Evolutionary conservation across 306 rosid genomes (phyloP), one percentile per base, ranked within the genome.

Genomic region (Sphenostylis stenocarpa): DNA sequence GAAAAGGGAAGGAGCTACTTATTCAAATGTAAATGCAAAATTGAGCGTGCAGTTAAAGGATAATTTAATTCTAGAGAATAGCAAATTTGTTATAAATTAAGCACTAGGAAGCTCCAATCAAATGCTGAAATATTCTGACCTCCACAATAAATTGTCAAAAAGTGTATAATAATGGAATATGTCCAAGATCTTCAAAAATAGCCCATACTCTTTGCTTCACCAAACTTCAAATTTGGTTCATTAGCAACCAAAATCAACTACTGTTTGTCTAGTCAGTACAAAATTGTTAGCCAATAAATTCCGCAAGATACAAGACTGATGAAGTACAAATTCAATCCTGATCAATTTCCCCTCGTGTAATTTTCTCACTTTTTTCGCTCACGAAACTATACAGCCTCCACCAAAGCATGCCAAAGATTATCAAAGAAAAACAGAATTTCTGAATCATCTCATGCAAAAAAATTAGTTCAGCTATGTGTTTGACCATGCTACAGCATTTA

Each of bases 191-290:
- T 67, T 45, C n/a, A 29, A 26, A 31, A 44, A 11, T 21, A 44
- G 55, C 14, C 10, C 21, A 33, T 29, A 52, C 67, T 60, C 72
- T 55, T 66, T 20, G 67, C 66, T 44, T n/a, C 71, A 70, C 47
- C 57, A 52, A 49, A 63, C 20, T 47, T 70, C 75, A 56, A 43
- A 34, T 75, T 63, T 48, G 80, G 79, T 17, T 49, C 72, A 57
- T 24, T 4, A 48, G 71, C 76, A 55, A 69, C 61, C 62, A 65
- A 76, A 71, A 64, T 31, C 71, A 79, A 38, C 49, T 14, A 24
- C 70, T 29, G 11, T 31, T 11, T 73, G 24, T n/a, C 57, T 70
- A 21, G 24, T 49, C 23, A 12, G 36, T 62, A 51, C 73, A 64
- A 68, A 52, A 77, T 23, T 72, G 51, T 45, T 26, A 12, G 83